These are phyloP conservation scores for Nakazawaea molendinolei DNA, from an alignment of 805 yeast genomes.

Conservation along the genomic window DNA sequence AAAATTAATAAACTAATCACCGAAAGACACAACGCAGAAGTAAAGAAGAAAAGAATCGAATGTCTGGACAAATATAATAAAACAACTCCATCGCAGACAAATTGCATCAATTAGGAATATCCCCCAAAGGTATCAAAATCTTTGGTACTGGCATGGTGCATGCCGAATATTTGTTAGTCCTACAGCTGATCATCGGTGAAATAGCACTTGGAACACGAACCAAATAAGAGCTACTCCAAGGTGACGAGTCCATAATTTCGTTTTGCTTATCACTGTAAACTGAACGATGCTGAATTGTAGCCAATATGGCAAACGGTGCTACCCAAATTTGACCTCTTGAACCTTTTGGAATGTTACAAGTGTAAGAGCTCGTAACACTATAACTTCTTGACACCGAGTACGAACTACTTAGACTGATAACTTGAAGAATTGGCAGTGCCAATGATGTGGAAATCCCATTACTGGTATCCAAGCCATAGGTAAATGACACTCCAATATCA, in stretches of 20 bases:
- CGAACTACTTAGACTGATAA: slow-evolving; percentile 1
- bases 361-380: not conserved
- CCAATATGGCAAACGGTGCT: slow-evolving; percentile 8
- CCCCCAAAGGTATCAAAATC: not conserved
- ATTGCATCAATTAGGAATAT: not conserved
- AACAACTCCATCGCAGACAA: no score
- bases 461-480: not conserved
- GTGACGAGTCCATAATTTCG: not conserved
- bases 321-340: slow-evolving; percentile 12
- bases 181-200: slow-evolving; percentile 10
- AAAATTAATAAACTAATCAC: no score
- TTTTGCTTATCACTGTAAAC: not conserved
- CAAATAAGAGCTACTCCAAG: slow-evolving; percentile 3
- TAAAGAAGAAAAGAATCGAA: no score
- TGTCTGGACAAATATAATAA: no score
- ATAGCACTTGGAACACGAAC: slow-evolving; percentile 6
- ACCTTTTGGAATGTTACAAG: slow-evolving; percentile 10
- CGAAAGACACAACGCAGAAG: slow-evolving; percentile 1
- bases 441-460: not conserved
- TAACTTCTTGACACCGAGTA: slow-evolving; percentile 3
- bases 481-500: slow-evolving; percentile 1
- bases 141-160: slow-evolving; percentile 7
- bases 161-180: slow-evolving; percentile 6
- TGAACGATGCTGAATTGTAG: slow-evolving; percentile 3
- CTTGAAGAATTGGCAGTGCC: slow-evolving; percentile 2